These are phyloP conservation scores for Creolimax fragrantissima DNA, from an alignment of 78 protist genomes.

Conservation along the genomic window DNA sequence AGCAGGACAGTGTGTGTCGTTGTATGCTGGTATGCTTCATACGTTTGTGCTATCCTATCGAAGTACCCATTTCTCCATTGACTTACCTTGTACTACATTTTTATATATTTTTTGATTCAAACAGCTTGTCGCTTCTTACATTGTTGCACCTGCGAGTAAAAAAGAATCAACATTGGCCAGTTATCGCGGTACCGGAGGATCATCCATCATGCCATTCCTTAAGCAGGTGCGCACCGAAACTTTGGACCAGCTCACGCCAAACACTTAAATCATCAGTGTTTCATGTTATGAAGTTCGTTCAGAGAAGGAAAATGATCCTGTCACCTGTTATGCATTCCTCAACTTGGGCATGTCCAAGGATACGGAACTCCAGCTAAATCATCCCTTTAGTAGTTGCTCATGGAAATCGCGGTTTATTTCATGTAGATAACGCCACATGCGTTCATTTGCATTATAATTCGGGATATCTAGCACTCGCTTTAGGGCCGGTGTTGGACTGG, in stretches of 20 bases:
- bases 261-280: background rate
- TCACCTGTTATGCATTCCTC: background rate
- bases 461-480: background rate
- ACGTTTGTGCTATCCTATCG: too few relatives aligned
- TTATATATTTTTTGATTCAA: too few relatives aligned
- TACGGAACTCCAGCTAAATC: too few relatives aligned
- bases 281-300: background rate
- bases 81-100: too few relatives aligned
- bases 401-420: background rate
- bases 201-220: background rate
- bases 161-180: background rate
- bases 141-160: background rate
- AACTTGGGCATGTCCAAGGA: background rate
- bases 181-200: background rate
- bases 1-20: too few relatives aligned
- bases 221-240: background rate
- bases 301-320: background rate
- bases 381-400: too few relatives aligned
- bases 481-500: background rate
- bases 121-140: background rate
- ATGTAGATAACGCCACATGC: background rate
- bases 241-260: background rate
- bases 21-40: too few relatives aligned
- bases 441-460: background rate
- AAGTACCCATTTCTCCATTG: too few relatives aligned